Evolutionary conservation across 495 filamentous ascomycete species (phyloP), one percentile per base, ranked within the genome.

Genomic region (Extremus antarcticus): DNA sequence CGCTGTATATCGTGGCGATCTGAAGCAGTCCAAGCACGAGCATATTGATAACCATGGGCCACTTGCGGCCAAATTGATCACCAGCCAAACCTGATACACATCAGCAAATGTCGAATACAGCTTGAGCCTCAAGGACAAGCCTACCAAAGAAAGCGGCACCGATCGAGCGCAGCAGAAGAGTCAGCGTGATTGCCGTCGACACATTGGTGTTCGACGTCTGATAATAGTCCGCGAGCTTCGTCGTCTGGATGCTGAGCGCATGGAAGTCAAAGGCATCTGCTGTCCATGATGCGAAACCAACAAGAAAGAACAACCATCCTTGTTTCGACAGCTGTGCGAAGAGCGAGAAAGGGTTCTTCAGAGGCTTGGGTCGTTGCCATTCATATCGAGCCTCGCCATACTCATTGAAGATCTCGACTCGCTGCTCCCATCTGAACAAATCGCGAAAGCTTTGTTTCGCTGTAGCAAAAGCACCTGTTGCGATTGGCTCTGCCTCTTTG

Each of bases 251-350:
- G 3, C 83, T 81, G 3, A 90, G 71, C 2, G 85, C 81, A 64
- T 88, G 82, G 67, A 89, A 89, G 67, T 90, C 86, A 66, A 85
- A 86, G 3, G 82, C 83, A 65, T 87, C 84, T 15, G 81, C 79
- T 16, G 75, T 81, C 83, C 82, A 87, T 2, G 83, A 78, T 13
- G 66, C 53, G 61, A 85, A 74, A 20, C 81, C 82, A 43, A 43
- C 79, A 17, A 82, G 41, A 62, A 86, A 86, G 65, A 79, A 84
- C 17, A 81, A 54, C 83, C 82, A 86, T 59, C 78, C 74, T 13
- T 66, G 67, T 4, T 63, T 69, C 8, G 72, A 71, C 19, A 87
- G 71, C 68, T 78, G 73, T 47, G 71, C 72, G 49, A 84, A 65
- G 43, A 85, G 68, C 20, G 71, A 77, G 66, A 86, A 66, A 16